phyloP scores from a whole-genome alignment of 805 yeast genomes.

The Isabelozyma rhagii region DNA sequence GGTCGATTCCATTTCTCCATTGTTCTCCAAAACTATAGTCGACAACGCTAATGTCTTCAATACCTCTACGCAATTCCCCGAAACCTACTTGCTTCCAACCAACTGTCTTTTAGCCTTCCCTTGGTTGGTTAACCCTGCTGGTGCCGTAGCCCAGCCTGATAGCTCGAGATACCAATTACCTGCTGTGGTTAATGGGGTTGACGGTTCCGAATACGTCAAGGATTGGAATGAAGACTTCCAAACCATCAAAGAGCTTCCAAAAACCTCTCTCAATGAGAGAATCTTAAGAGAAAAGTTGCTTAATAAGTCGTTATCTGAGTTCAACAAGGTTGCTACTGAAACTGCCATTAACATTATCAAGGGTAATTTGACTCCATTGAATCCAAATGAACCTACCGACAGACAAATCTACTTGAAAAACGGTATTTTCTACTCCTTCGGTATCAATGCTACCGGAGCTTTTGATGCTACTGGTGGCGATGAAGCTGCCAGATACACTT shows the following conservation, averaged over 20 bases:
- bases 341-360: constrained; percentile 76
- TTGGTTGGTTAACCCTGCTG: constrained; percentile 57
- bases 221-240: constrained; percentile 95
- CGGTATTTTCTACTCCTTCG: constrained; percentile 84
- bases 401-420: constrained; percentile 71
- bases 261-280: constrained; percentile 57
- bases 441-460: constrained; percentile 59
- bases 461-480: constrained; percentile 72
- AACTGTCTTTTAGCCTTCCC: constrained; percentile 64
- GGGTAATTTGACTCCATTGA: constrained; percentile 74
- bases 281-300: constrained; percentile 73
- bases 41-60: constrained; percentile 47
- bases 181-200: constrained; percentile 52
- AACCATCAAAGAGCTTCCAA: constrained; percentile 69
- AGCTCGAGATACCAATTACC: constrained; percentile 57
- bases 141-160: constrained; percentile 44
- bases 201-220: constrained; percentile 54
- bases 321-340: constrained; percentile 68
- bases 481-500: constrained; percentile 80
- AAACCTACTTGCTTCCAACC: constrained; percentile 59
- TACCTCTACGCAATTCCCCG: constrained; percentile 41
- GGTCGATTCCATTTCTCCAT: constrained; percentile 62
- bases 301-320: constrained; percentile 69
- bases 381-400: constrained; percentile 65
- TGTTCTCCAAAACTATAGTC: constrained; percentile 51